These are phyloP conservation scores for Tulasnella sp. DNA, from an alignment of 768 basidiomycete genomes.

Conservation along the genomic window DNA sequence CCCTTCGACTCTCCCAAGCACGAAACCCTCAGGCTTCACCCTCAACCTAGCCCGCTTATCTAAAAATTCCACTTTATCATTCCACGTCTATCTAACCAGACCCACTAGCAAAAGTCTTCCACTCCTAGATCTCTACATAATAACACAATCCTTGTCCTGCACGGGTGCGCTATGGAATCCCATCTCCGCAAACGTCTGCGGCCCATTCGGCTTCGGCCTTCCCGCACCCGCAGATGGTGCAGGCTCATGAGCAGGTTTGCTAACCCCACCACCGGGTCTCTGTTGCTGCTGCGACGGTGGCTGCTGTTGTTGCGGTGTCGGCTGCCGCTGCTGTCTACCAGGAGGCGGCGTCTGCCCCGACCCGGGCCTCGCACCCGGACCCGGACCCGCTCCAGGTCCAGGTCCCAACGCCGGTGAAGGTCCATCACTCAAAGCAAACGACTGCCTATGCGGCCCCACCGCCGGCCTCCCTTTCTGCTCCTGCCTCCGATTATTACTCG, in stretches of 20 bases:
- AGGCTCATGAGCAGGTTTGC: not conserved
- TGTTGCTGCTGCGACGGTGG: not conserved
- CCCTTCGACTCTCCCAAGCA: too few relatives aligned
- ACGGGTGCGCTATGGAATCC: slow-evolving; percentile 69
- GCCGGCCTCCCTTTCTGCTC: not conserved
- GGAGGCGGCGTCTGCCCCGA: not conserved
- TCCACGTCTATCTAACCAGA: too few relatives aligned
- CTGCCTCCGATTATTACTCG: not conserved
- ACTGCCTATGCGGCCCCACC: not conserved
- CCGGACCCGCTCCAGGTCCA: not conserved
- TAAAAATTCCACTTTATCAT: too few relatives aligned
- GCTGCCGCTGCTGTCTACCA: not conserved
- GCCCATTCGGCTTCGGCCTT: slow-evolving; percentile 28
- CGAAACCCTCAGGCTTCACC: too few relatives aligned
- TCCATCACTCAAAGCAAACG: not conserved
- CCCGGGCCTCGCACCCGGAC: not conserved
- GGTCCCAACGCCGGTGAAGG: not conserved
- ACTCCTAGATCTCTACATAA: slow-evolving; percentile 57
- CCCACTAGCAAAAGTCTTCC: too few relatives aligned
- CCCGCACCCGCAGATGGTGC: not conserved
- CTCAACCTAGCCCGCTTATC: too few relatives aligned
- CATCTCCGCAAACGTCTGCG: slow-evolving; percentile 89
- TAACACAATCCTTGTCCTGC: slow-evolving; percentile 71
- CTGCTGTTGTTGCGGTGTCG: not conserved
- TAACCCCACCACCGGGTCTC: not conserved